These are phyloP conservation scores for Canavalia gladiata DNA, from an alignment of 306 rosid species.

Conservation along the genomic window DNA sequence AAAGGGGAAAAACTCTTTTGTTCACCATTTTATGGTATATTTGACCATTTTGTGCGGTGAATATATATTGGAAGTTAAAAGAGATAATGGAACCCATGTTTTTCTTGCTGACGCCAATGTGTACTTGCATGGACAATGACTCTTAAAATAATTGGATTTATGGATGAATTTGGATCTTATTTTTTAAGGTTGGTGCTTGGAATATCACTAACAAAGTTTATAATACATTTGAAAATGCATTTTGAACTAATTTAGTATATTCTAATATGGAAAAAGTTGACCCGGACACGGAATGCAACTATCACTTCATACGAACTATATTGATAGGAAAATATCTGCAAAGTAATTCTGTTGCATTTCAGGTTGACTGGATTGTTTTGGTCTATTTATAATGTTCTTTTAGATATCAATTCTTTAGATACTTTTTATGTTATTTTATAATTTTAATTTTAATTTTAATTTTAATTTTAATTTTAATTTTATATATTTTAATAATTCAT, in stretches of 20 bases:
- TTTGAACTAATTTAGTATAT: neutral
- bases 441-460: no score
- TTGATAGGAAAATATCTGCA: neutral
- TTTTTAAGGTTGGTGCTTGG: neutral
- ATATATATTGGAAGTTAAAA: neutral
- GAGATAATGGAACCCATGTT: neutral
- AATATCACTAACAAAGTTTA: neutral
- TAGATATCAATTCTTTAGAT: neutral
- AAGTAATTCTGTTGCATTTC: neutral
- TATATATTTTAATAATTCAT: no score
- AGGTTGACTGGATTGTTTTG: neutral
- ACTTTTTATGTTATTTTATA: no score
- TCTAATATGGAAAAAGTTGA: neutral
- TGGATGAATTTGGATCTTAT: slow-evolving; percentile 11
- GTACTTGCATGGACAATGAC: no score
- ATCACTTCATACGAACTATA: neutral
- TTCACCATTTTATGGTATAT: neutral
- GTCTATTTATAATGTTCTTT: neutral
- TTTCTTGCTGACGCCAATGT: no score
- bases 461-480: no score
- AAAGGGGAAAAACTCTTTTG: no score
- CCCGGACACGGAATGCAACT: neutral
- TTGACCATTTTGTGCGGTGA: neutral
- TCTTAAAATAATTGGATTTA: neutral
- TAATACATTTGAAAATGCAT: neutral